These are phyloP conservation scores for Fistulina hepatica DNA, from an alignment of 1,284 basidiomycete species.

Conservation along the genomic window DNA sequence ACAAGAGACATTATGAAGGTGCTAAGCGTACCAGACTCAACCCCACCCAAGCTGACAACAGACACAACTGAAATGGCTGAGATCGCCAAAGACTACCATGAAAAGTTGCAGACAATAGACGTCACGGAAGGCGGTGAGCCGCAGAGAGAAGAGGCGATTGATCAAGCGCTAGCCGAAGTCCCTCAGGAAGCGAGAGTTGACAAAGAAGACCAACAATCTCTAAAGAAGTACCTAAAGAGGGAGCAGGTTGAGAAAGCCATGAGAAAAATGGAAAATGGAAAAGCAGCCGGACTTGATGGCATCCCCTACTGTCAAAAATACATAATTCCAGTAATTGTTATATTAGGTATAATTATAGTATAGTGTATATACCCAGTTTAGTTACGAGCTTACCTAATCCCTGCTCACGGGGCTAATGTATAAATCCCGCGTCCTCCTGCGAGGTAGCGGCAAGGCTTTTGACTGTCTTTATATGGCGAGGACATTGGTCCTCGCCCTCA, in stretches of 20 bases:
- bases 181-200: background rate
- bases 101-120: constrained; percentile 4
- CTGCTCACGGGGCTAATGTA: too few species aligned
- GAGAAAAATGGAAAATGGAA: background rate
- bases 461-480: too few species aligned
- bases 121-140: background rate
- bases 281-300: constrained; percentile 1
- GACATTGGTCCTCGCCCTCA: too few species aligned
- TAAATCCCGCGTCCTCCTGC: too few species aligned
- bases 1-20: constrained; percentile 6
- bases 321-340: too few species aligned
- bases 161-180: background rate
- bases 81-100: constrained; percentile 9
- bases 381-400: too few species aligned
- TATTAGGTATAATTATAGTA: too few species aligned
- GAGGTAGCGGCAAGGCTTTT: too few species aligned
- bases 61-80: constrained; percentile 13
- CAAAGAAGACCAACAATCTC: background rate
- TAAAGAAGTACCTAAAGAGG: background rate
- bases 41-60: constrained; percentile 2
- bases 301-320: too few species aligned
- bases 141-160: background rate
- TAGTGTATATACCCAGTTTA: too few species aligned
- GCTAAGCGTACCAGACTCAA: constrained; percentile 3
- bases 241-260: background rate